Conservation (phyloP, 345 rosid species). For the Rhodamnia rubescens region DNA sequence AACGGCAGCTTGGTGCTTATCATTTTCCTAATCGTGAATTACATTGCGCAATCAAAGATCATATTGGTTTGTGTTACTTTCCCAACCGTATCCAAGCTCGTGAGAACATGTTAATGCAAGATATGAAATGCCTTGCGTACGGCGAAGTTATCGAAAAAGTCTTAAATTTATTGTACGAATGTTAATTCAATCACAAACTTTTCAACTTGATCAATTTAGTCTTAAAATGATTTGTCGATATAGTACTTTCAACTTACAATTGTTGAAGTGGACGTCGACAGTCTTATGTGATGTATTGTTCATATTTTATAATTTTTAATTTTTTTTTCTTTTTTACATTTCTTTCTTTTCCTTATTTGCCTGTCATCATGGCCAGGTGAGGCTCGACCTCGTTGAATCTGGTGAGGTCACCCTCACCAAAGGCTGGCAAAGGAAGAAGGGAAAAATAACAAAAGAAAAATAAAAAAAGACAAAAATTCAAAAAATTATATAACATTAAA, state of each 20-base stretch:
- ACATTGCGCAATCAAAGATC: not conserved
- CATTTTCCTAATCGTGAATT: not conserved
- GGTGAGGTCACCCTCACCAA: not conserved
- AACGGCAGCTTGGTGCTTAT: not conserved
- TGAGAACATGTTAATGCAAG: too few species aligned
- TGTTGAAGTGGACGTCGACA: too few species aligned
- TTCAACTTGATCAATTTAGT: not conserved
- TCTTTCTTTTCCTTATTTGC: not conserved
- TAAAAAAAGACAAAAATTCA: not conserved
- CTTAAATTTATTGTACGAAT: accelerated
- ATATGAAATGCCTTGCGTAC: too few species aligned
- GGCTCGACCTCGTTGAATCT: not conserved
- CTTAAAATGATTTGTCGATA: accelerated
- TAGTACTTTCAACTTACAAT: not conserved
- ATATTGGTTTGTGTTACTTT: not conserved
- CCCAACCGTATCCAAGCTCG: not conserved
- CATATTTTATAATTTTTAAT: not conserved
- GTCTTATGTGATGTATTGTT: not conserved
- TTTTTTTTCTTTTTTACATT: not conserved
- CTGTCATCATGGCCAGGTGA: not conserved
- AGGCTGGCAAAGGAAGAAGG: not conserved
- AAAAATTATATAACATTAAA: not conserved
- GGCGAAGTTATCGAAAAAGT: too few species aligned
- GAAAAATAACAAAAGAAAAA: not conserved
- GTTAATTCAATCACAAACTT: not conserved